Percentiles rank a stretch among this genome's conserved stretches.
Conservation (phyloP, 2,329 filamentous ascomycete genomes). For the Trichoderma lentiforme region DNA sequence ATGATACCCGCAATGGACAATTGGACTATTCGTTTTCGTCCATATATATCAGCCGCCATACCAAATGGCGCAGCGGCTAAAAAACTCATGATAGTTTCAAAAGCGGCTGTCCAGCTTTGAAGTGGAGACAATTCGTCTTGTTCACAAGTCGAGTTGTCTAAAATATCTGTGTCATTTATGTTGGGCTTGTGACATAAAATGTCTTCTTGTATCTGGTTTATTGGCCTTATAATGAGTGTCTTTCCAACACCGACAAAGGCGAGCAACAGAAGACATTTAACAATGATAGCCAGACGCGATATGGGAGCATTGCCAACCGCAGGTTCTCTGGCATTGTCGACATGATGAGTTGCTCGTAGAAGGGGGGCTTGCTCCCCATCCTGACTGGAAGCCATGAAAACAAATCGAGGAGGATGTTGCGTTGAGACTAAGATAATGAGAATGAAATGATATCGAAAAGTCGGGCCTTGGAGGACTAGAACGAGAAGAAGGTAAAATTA, state of each 20-base stretch:
- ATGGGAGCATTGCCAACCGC: background rate
- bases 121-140: background rate
- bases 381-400: constrained; percentile 1
- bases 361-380: constrained; percentile 6
- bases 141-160: background rate
- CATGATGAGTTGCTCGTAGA: constrained; percentile 1
- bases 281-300: background rate
- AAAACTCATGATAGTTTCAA: background rate
- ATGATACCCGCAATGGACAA: background rate
- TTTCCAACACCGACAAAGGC: background rate
- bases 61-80: background rate
- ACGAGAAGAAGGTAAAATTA: background rate
- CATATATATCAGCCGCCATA: constrained; percentile 7
- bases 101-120: constrained; percentile 1
- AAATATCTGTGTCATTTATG: background rate
- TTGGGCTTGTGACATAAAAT: constrained; percentile 1
- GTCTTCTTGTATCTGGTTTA: constrained; percentile 1
- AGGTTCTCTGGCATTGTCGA: constrained; percentile 2
- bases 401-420: background rate
- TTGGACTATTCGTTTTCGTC: constrained; percentile 7
- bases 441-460: background rate
- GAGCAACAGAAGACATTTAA: constrained; percentile 1
- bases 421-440: background rate
- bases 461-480: background rate
- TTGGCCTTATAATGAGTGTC: background rate